Conservation (phyloP, 306 rosid genomes). For the Cajanus cajan region DNA sequence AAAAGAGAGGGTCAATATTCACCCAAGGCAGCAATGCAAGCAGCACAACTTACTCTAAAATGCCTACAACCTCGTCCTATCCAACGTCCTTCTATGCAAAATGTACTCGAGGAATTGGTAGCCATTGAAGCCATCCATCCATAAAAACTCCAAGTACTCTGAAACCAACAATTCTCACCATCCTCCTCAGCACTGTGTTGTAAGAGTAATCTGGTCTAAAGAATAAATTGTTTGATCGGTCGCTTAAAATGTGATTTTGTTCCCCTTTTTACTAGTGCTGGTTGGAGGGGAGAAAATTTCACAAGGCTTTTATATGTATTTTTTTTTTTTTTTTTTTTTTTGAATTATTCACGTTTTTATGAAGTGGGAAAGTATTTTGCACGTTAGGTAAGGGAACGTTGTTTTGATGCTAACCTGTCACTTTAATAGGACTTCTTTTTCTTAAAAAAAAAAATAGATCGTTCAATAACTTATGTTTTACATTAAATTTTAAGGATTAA, state of each 20-base stretch:
- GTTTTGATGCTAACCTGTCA: not conserved
- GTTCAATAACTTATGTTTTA: too few species aligned
- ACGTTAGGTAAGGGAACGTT: not conserved
- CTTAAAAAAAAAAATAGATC: too few species aligned
- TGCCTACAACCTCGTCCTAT: conserved; percentile 64
- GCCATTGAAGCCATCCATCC: conserved; percentile 42
- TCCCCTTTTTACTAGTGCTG: not conserved
- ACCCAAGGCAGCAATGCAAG: conserved; percentile 50
- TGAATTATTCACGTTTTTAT: conserved; percentile 7
- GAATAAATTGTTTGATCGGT: not conserved
- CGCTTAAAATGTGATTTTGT: not conserved
- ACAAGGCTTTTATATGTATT: too few species aligned
- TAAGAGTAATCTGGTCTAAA: not conserved
- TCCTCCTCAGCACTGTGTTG: conserved; percentile 16
- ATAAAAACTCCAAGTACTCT: not conserved
- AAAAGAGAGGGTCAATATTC: conserved; percentile 75
- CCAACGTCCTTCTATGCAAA: conserved; percentile 80
- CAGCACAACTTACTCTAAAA: conserved; percentile 56
- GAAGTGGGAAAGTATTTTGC: not conserved
- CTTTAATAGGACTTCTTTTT: not conserved
- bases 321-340: not conserved
- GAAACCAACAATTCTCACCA: not conserved
- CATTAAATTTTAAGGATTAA: too few species aligned
- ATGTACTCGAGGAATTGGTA: conserved; percentile 60
- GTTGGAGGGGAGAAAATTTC: not conserved